Evolutionary conservation across 164 flowering plant species (phyloP), one percentile per base, ranked within the genome.

Genomic region (Macadamia tetraphylla): DNA sequence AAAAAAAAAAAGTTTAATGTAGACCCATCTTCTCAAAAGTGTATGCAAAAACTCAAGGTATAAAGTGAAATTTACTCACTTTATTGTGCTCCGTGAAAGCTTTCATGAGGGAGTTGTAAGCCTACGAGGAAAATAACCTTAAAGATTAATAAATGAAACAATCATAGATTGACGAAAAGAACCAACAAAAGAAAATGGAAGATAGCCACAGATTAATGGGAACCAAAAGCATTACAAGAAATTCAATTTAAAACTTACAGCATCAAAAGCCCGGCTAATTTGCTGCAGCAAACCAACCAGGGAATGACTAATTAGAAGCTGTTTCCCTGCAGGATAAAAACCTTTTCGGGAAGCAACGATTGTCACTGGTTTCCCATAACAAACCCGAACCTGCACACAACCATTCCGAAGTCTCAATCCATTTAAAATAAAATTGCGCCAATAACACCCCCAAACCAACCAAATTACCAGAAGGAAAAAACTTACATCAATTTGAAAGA

Each of bases 41-140:
- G 17, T 63, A 43, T 44, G 29, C 15, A 58, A 46, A 9, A 57
- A 12, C n/a, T 40, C 40, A 57, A 62, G 3, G 13, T 31, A 58
- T 60, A 29, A 52, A 12, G 29, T 31, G 35, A 12, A 63, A 30
- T 15, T n/a, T 31, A 76, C 78, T 65, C 74, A 87, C 98, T 83
- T 89, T 93, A 70, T 93, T 93, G 79, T 87, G 98, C 75, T 89
- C 98, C 31, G 81, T 79, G 82, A 87, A 93, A 73, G 92, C 93
- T 82, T 90, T 93, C 87, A 90, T 90, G 18, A 93, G 91, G 48
- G 85, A 88, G 46, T 78, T 85, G 73, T 87, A 90, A 48, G 98
- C 98, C 98, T 93, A 88, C 74, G 76, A 70, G 58, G 68, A 52
- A 70, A 61, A 51, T 29, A 52, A n/a, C 35, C 61, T 53, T 18